Evolutionary conservation across 108 stramenopile genomes (phyloP), one percentile per base, ranked within the genome.

Genomic region (Skeletonema marinoi): DNA sequence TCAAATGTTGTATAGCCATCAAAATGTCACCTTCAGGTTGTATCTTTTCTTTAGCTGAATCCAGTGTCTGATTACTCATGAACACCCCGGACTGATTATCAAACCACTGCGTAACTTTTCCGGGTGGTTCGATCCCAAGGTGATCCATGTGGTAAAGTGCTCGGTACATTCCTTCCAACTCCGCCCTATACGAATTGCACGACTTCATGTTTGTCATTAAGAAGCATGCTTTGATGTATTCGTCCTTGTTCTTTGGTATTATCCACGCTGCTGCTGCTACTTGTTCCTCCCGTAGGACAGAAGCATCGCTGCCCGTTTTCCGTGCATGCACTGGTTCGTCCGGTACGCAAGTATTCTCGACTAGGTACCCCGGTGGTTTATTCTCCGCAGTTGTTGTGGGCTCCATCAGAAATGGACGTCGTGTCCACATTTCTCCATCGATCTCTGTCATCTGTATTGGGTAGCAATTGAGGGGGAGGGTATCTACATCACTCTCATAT

Each of bases 221-320:
- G 44, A 73, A 73, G 1, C 42, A 44, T 41, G 71, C 71, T 1
- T 17, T 29, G 6, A 73, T 8, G 1, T 0, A 39, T 4, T 21
- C n/a, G 0, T 25, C 4, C 1, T 63, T 1, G 1, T 30, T 16
- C 0, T 19, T 31, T 11, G 71, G 36, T 21, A 73, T 62, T 0
- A 73, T 73, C 71, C 71, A 63, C 46, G 71, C 71, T 41, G 61
- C 71, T 2, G 61, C 41, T 48, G 71, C 71, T 14, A 12, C 19
- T 4, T 73, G 32, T 0, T 73, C 7, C 14, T 29, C 31, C 0
- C 29, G 29, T 41, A 12, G 35, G 0, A 73, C 42, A 0, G 71
- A 73, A 3, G 42, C 71, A 17, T 73, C 71, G 16, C 71, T 73
- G 0, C 60, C 38, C 2, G 61, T 17, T 32, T 63, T 59, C 39